A percentile compares a stretch with the other conserved stretches of the same genome.
These are phyloP conservation scores for Trametopsis cervina DNA, from an alignment of 768 basidiomycete species.

Conservation along the genomic window DNA sequence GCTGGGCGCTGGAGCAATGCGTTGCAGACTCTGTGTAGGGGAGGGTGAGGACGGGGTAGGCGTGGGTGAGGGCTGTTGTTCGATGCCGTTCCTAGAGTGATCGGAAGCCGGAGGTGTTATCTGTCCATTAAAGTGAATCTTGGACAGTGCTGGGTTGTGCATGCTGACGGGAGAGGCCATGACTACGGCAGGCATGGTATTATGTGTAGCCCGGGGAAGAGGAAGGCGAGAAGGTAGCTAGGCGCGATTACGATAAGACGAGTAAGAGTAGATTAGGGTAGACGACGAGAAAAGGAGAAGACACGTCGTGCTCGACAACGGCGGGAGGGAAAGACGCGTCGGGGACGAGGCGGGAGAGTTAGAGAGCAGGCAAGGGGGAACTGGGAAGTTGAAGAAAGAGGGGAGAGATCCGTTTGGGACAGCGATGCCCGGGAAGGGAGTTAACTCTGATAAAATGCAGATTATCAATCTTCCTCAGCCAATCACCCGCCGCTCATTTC, in stretches of 20 bases:
- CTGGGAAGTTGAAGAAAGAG: slow-evolving; percentile 11
- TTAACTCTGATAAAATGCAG: slow-evolving; percentile 10
- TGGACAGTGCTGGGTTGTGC: slow-evolving; percentile 40
- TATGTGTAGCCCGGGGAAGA: slow-evolving; percentile 4
- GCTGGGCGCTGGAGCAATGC: slow-evolving; percentile 20
- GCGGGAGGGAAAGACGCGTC: slow-evolving; percentile 32
- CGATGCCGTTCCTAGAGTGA: slow-evolving; percentile 20
- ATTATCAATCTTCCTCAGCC: slow-evolving; percentile 12
- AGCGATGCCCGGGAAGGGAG: slow-evolving; percentile 6
- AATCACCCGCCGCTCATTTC: slow-evolving; percentile 12
- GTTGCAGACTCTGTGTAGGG: slow-evolving; percentile 22
- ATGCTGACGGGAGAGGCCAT: slow-evolving; percentile 48
- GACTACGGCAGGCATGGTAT: slow-evolving; percentile 48
- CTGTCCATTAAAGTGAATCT: slow-evolving; percentile 35
- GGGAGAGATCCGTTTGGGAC: slow-evolving; percentile 13
- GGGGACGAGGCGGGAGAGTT: slow-evolving; percentile 9
- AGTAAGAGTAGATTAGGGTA: slow-evolving; percentile 35
- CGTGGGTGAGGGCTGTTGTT: slow-evolving; percentile 8
- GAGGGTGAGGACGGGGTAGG: slow-evolving; percentile 15
- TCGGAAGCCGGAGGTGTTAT: slow-evolving; percentile 24
- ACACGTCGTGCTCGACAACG: slow-evolving; percentile 38
- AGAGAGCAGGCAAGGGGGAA: slow-evolving; percentile 40
- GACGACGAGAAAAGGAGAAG: slow-evolving; percentile 27
- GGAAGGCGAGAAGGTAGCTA: not conserved
- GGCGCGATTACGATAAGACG: slow-evolving; percentile 22